A percentile compares a stretch with the other conserved stretches of the same genome.
phyloP scores from a whole-genome alignment of 2,329 filamentous ascomycete species.

The Furcasterigmium furcatum region DNA sequence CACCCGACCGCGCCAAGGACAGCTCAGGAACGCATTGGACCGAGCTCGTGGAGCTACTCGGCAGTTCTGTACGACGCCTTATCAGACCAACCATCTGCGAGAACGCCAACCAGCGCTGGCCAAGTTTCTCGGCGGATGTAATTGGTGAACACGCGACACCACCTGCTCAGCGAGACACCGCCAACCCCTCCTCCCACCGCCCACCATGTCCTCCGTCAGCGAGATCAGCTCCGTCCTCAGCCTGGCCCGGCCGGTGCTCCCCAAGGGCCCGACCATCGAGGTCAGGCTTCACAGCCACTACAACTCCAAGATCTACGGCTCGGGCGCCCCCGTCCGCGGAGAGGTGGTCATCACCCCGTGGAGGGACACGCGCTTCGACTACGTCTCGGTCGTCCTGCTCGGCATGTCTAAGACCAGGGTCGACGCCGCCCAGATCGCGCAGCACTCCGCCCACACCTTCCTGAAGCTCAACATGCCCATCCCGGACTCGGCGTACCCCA shows the following conservation, averaged over 20 bases:
- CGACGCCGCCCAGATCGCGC: constrained; percentile 46
- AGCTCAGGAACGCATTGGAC: no score
- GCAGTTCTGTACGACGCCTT: no score
- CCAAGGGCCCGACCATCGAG: constrained; percentile 33
- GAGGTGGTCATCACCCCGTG: constrained; percentile 41
- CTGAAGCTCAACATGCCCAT: constrained; percentile 56
- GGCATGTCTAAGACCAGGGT: constrained; percentile 47
- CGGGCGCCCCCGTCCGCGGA: constrained; percentile 48
- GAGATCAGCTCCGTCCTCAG: constrained; percentile 13
- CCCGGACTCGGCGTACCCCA: constrained; percentile 41
- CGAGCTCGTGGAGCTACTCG: no score
- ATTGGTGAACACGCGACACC: neutral
- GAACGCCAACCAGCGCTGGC: neutral
- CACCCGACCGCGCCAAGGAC: no score
- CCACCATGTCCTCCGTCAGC: constrained; percentile 11
- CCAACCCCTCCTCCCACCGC: neutral
- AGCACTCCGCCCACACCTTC: constrained; percentile 48
- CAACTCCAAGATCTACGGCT: constrained; percentile 52
- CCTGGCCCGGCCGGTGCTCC: constrained; percentile 2
- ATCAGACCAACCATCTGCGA: neutral
- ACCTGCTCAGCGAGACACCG: no score
- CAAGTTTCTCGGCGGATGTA: neutral
- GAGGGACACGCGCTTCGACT: constrained; percentile 45
- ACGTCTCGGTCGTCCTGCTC: constrained; percentile 49
- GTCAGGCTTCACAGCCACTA: constrained; percentile 52